Base-by-base conservation (phyloP, 768 basidiomycete genomes). In the Coprinopsis strossmayeri region DNA sequence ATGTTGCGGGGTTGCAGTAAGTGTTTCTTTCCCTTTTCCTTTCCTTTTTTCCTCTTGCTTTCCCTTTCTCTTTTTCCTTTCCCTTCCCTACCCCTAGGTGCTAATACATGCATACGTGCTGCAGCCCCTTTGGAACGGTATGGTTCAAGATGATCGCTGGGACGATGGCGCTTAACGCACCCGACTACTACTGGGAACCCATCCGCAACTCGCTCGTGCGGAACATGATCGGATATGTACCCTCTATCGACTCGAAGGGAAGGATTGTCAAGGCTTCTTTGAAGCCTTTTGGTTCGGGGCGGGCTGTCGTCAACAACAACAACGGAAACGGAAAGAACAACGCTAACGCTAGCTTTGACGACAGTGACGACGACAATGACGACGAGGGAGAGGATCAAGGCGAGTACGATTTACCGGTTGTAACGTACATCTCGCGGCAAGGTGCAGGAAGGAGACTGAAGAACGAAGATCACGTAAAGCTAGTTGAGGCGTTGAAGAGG, bases 381-480 rank as follows among this genome's bases (percentile, higher is more conserved):
- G 37, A 3, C 24, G 10, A 3, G 41, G 41, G 11, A 10, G 10
- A 10, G 10, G 41, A 9, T 26, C 25, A 17, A 5, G 20, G 18
- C 7, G 9, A 17, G 18, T 42, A 32, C 55, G 50, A 10, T 38
- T 54, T 3, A 38, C 68, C 69, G 1, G 30, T 69, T 0, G 68
- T 70, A 42, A 81, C 80, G 1, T 87, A 87, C 50, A 71, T 87
- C 46, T 79, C 78, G 35, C 69, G 83, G 17, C 85, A 87, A 60
- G 50, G 37, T 1, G 53, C 55, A 10, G 51, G 55, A n/a, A 49
- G 53, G 27, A 57, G 57, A 24, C 49, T 64, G n/a, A 52, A 44
- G 2, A 49, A 53, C 3, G 55, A 58, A 26, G 55, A 55, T 48
- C 60, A 61, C 47, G 38, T 55, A 44, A 50, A 46, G 15, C 53